Base-by-base conservation (phyloP, 345 rosid genomes). In the Brassica rapa region DNA sequence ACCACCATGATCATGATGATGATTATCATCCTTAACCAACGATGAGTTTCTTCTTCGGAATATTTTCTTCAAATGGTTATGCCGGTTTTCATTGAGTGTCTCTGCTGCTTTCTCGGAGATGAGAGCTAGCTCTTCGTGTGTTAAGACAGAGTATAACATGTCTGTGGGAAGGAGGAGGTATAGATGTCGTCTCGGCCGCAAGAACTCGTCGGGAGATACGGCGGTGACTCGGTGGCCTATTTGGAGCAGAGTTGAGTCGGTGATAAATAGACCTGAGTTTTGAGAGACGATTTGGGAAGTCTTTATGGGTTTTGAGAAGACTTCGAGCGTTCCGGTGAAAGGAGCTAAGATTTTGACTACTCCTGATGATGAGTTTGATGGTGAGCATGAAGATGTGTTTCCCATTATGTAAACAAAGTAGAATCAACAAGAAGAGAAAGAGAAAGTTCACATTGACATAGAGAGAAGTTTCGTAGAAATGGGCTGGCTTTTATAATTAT, bases 141-240 rank as follows among this genome's bases (percentile, higher is more conserved):
- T 81, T 61, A 81, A 66, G 65, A 81, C 83, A 71, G 83, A 81
- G 77, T 65, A 81, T n/a, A 75, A 60, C 77, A 81, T 71, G 49
- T 81, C 81, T 1, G 51, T 76, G 33, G 83, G 83, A 23, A 81
- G 77, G 19, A 81, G 62, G 4, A 75, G 74, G 64, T 81, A 81
- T 1, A 81, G 70, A 57, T 81, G 77, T 66, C 83, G 55, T 70
- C 79, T 75, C 15, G 83, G 83, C 41, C 65, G 35, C 57, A 81
- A 49, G 8, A 60, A n/a, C 24, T 76, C 81, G 7, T 66, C 27
- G 8, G 66, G 70, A 12, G 83, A 46, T 15, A 81, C 64, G 12
- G 73, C 49, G 37, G 77, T 75, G 49, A 81, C 74, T 66, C 83
- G 59, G 24, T 76, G 76, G 30, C 77, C 81, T 35, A 81, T 15